These are phyloP conservation scores for Colletotrichum paranaense DNA, from an alignment of 2,329 filamentous ascomycete species.

Conservation along the genomic window DNA sequence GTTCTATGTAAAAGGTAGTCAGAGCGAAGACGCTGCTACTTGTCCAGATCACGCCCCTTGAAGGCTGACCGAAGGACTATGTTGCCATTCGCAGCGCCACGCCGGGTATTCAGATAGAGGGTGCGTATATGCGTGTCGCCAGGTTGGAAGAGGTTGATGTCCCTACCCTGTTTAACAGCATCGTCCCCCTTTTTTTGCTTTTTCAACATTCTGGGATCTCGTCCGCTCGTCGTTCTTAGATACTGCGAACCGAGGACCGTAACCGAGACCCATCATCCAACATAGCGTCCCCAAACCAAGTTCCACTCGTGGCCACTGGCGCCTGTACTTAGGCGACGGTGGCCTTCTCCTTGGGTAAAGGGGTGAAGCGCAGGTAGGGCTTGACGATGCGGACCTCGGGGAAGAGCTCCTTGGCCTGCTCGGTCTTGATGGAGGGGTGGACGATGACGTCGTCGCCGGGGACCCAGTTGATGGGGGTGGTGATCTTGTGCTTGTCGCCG, in stretches of 20 bases:
- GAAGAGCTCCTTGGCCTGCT: constrained; percentile 90
- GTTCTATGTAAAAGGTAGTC: constrained; percentile 18
- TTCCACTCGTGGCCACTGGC: constrained; percentile 23
- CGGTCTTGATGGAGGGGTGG: constrained; percentile 83
- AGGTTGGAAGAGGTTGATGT: background rate
- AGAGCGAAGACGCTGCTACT: background rate
- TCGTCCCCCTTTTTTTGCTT: background rate
- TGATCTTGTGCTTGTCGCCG: constrained; percentile 88
- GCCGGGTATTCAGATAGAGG: constrained; percentile 18
- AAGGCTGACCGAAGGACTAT: background rate
- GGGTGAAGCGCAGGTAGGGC: constrained; percentile 80
- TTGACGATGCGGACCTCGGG: constrained; percentile 77
- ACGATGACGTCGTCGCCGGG: constrained; percentile 93
- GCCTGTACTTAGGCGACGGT: constrained; percentile 43
- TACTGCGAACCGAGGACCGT: too few relatives aligned
- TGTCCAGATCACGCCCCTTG: background rate
- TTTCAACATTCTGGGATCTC: background rate
- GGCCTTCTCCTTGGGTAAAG: constrained; percentile 67
- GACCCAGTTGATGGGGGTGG: constrained; percentile 91
- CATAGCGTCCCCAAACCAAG: constrained; percentile 27
- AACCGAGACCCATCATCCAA: constrained; percentile 8
- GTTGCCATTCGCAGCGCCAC: constrained; percentile 7
- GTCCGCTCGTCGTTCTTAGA: background rate
- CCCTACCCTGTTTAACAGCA: constrained; percentile 3
- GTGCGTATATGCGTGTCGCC: background rate